Evolutionary conservation across 2,329 filamentous ascomycete species (phyloP), one percentile per base, ranked within the genome.

Genomic region (Xylariaceae sp.): DNA sequence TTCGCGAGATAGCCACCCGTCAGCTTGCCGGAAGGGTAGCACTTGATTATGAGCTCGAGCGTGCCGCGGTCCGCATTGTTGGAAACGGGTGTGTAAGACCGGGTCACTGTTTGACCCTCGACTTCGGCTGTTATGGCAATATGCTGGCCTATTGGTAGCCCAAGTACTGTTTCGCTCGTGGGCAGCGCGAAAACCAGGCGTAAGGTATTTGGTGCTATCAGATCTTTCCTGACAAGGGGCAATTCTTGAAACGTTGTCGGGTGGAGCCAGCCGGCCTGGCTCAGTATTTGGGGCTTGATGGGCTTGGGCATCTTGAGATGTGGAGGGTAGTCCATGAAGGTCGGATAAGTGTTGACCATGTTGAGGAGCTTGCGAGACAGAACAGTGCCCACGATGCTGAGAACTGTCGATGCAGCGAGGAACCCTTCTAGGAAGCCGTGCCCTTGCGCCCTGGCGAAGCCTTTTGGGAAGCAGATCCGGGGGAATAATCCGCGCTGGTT

Each of bases 131-230:
- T 66, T 41, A 78, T 71, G 30, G 71, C 64, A 3, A 78, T 65
- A 45, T 78, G 74, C 50, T 78, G 74, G 5, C 75, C 74, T 6
- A 69, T 73, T 0, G 75, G 75, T 7, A 79, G 62, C 2, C 74
- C 74, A 2, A 77, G 63, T 0, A 74, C 60, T 2, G 65, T 63
- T 7, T 54, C 50, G 1, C 57, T 47, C 0, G 59, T 60, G 1
- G 74, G 74, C 2, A 78, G 62, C 17, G 62, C 55, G 27, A 78
- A 76, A 5, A 62, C 57, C 9, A 74, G 61, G 15, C 63, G 63
- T 53, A 66, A 74, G 4, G 69, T 66, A 32, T 65, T 62, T 4
- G 68, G 66, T 1, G 67, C 59, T 9, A 71, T 40, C 5, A 60
- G 41, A 5, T 54, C 54, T 46, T 69, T 70, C 19, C 56, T 51